These are phyloP conservation scores for Crithidia brevicula DNA, from an alignment of 208 protist genomes.

Conservation along the genomic window DNA sequence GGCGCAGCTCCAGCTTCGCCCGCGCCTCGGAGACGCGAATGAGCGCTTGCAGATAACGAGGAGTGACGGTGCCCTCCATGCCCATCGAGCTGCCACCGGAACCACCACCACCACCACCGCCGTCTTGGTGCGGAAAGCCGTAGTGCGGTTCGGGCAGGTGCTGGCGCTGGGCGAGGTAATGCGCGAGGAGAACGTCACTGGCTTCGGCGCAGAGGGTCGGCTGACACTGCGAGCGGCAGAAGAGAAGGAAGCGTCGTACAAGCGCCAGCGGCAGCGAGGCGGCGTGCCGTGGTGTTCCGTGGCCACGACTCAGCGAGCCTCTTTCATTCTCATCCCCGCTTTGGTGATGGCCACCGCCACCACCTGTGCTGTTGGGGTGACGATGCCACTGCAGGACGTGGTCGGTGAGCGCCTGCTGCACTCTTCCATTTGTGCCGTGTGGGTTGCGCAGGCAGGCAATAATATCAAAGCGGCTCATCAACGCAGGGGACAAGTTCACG, in stretches of 20 bases:
- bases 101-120: constrained; percentile 7
- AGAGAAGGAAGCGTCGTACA: constrained; percentile 76
- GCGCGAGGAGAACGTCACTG: constrained; percentile 52
- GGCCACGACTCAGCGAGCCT: not conserved
- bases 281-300: constrained; percentile 7
- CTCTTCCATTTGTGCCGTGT: constrained; percentile 20
- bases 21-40: constrained; percentile 94
- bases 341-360: not conserved
- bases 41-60: constrained; percentile 95
- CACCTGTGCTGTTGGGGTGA: not conserved
- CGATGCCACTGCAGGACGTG: constrained; percentile 95
- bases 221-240: constrained; percentile 69
- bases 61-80: constrained; percentile 86
- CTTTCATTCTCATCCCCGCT: not conserved
- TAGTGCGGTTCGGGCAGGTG: constrained; percentile 27
- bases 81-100: not conserved
- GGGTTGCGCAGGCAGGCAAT: constrained; percentile 92
- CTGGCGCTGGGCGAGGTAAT: constrained; percentile 71
- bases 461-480: constrained; percentile 99
- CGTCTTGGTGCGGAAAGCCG: not conserved
- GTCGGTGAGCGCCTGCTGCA: constrained; percentile 77
- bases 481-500: constrained; percentile 93
- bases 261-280: constrained; percentile 55
- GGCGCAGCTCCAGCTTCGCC: constrained; percentile 91
- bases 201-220: constrained; percentile 65